Evolutionary conservation across 169 alveolate species (phyloP), one percentile per base, ranked within the genome.

Genomic region (Babesia bigemina): DNA sequence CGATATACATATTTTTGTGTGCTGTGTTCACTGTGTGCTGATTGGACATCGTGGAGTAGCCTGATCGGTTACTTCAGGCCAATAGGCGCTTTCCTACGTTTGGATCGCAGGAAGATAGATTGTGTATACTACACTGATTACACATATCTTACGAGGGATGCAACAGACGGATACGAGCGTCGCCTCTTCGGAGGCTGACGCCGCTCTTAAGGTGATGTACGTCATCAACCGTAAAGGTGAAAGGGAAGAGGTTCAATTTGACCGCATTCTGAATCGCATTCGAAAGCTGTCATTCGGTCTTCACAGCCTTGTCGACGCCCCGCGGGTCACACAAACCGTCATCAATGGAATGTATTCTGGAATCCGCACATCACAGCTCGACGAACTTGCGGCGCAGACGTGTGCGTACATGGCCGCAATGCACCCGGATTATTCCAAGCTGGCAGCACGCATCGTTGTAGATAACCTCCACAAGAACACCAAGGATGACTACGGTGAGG

Each of bases 371-470:
- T 85, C 96, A 4, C 94, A 95, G 84, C 82, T 97, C 44, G 99
- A 97, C 72, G 97, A 95, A 49, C 92, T 97, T 33, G 98, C 99
- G 24, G 99, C 99, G 13, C 99, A 97, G 79, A 97, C 99, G 47
- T 95, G 99, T 81, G 99, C 99, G 29, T 98, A 98, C 93, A 96
- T 98, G 99, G 97, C 98, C 28, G 97, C 97, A 29, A 94, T 95
- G 36, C 99, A 98, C 83, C 99, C 99, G 12, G 98, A 97, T 85
- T 98, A 95, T 92, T 96, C 99, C 36, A 87, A 85, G 39, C 92
- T 98, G 73, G 99, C 99, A 24, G 99, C 99, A 17, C 88, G 99
- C 19, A 96, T 98, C 52, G 97, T 98, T 2, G 95, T 96, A 13
- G 95, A 96, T 56, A 96, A 97, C 90, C 86, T 98, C 50, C 99